A percentile compares a stretch with the other conserved stretches of the same genome.
Evolutionary conservation across 495 filamentous ascomycete species (phyloP).

Genomic region (Neohortaea acidophila): DNA sequence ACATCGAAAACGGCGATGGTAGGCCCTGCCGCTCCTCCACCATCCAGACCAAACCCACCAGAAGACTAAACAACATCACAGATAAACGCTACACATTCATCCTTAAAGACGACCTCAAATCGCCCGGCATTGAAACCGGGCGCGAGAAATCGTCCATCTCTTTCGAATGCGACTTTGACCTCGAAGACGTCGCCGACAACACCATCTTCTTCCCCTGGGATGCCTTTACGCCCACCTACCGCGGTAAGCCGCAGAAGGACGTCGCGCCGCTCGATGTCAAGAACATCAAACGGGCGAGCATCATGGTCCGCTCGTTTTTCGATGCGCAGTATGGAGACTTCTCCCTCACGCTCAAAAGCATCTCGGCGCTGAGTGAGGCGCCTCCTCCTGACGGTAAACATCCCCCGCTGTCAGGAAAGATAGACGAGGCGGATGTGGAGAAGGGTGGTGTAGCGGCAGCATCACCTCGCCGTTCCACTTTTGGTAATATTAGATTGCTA

Average conservation of each 20-base stretch:
- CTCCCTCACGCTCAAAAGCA: slow-evolving; percentile 38
- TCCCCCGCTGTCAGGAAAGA: too few relatives aligned
- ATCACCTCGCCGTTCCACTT: too few relatives aligned
- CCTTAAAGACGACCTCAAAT: slow-evolving; percentile 50
- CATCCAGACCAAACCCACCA: neutral
- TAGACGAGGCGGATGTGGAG: too few relatives aligned
- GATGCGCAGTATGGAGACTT: slow-evolving; percentile 59
- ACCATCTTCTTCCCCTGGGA: slow-evolving; percentile 41
- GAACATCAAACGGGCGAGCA: slow-evolving; percentile 46
- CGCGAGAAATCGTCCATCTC: slow-evolving; percentile 45
- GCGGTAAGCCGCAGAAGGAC: slow-evolving; percentile 48
- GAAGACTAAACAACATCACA: slow-evolving; percentile 2
- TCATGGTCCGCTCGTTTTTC: slow-evolving; percentile 60
- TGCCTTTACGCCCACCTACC: slow-evolving; percentile 53
- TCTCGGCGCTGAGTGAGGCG: slow-evolving; percentile 27
- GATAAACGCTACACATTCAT: slow-evolving; percentile 54
- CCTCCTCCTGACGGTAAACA: neutral
- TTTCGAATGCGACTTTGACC: slow-evolving; percentile 41
- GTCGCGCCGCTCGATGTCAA: slow-evolving; percentile 38
- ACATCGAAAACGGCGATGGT: slow-evolving; percentile 27
- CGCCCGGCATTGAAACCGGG: slow-evolving; percentile 39
- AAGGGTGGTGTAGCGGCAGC: too few relatives aligned
- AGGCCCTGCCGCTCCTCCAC: slow-evolving; percentile 4
- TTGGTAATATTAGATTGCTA: too few relatives aligned
- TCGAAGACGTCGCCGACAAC: slow-evolving; percentile 9